Conservation (phyloP, 208 protist species). For the Acanthamoeba lenticulata region DNA sequence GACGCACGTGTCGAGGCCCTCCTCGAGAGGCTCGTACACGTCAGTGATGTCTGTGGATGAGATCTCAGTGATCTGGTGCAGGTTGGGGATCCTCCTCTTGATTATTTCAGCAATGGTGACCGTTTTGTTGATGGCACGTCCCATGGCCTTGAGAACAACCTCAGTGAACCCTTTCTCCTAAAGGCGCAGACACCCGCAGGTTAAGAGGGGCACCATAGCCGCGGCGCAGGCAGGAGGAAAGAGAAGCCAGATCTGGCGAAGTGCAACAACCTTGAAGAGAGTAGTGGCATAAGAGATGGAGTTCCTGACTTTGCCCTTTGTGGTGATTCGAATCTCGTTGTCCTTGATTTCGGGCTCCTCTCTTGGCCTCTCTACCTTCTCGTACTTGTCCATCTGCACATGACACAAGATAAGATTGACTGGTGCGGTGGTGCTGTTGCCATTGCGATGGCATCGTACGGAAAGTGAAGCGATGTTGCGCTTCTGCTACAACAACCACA, state of each 20-base stretch:
- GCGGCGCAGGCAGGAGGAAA: neutral
- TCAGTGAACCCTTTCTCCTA: conserved; percentile 27
- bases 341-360: conserved; percentile 27
- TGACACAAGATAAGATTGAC: too few species aligned
- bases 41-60: conserved; percentile 54
- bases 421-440: too few species aligned
- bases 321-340: conserved; percentile 61
- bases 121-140: conserved; percentile 65
- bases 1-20: conserved; percentile 53
- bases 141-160: conserved; percentile 64
- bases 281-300: conserved; percentile 59
- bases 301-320: conserved; percentile 59
- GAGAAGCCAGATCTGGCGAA: neutral
- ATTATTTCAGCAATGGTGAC: conserved; percentile 66
- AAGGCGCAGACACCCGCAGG: neutral
- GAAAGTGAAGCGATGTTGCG: too few species aligned
- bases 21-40: conserved; percentile 66
- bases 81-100: conserved; percentile 59
- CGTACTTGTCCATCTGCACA: conserved; percentile 9
- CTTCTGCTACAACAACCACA: too few species aligned
- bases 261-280: conserved; percentile 22
- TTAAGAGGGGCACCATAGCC: neutral
- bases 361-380: neutral
- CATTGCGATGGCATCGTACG: too few species aligned
- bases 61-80: conserved; percentile 61